Conservation (phyloP, 202 grass and related monocot species). For the Panicum virgatum region DNA sequence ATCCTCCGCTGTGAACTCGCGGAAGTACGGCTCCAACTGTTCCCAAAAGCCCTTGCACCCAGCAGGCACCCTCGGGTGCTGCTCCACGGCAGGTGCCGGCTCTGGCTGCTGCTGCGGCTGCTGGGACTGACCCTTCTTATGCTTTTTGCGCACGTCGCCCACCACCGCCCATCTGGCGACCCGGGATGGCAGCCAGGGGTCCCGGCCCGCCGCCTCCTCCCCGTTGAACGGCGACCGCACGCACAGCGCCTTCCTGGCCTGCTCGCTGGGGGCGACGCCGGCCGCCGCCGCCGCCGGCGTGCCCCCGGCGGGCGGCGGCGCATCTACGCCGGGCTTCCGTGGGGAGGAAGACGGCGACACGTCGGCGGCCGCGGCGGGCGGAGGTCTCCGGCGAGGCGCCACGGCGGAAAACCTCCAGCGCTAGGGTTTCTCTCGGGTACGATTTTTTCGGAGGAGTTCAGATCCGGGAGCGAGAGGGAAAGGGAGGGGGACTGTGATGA, state of each 20-base stretch:
- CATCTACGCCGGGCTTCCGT: slow-evolving; percentile 45
- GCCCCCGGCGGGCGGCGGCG: slow-evolving; percentile 33
- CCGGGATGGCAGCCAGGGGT: slow-evolving; percentile 56
- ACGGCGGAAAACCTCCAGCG: slow-evolving; percentile 58
- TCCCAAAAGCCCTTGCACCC: slow-evolving; percentile 59
- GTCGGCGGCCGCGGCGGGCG: slow-evolving; percentile 35
- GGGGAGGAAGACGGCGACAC: slow-evolving; percentile 8
- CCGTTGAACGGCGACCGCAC: slow-evolving; percentile 77
- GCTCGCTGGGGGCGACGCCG: slow-evolving; percentile 49
- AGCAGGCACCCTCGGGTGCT: slow-evolving; percentile 26
- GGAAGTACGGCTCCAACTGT: slow-evolving; percentile 70
- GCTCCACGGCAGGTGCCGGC: slow-evolving; percentile 13
- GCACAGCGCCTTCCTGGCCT: slow-evolving; percentile 80
- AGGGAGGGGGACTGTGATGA: neutral
- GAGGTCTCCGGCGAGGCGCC: slow-evolving; percentile 48
- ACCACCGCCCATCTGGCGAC: slow-evolving; percentile 61
- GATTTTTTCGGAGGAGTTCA: slow-evolving; percentile 48
- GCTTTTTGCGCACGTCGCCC: slow-evolving; percentile 63
- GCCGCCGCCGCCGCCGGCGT: neutral
- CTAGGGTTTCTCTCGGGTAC: slow-evolving; percentile 92
- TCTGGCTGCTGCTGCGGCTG: slow-evolving; percentile 21
- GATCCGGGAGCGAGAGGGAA: slow-evolving; percentile 46
- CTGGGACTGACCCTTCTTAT: slow-evolving; percentile 57
- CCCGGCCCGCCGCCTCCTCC: slow-evolving; percentile 57
- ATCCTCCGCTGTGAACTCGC: slow-evolving; percentile 55